These are phyloP conservation scores for Rosa persica DNA, from an alignment of 306 rosid genomes.

Conservation along the genomic window DNA sequence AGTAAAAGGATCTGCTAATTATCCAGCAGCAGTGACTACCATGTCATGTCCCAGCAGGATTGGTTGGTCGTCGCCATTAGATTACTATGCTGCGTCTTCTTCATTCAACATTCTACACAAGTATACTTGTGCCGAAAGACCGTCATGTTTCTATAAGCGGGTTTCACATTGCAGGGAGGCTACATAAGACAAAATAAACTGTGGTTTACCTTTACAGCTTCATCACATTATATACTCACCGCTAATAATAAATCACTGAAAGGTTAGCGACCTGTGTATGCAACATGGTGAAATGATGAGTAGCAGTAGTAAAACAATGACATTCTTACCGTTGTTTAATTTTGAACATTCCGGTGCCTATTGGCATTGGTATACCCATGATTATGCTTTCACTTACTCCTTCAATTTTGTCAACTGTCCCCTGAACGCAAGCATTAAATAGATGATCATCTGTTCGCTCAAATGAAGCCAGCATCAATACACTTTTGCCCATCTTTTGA, in stretches of 20 bases:
- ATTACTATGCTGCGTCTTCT: neutral
- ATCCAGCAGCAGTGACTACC: neutral
- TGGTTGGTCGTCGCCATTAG: neutral
- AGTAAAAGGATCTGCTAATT: neutral
- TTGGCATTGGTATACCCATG: slow-evolving; percentile 85
- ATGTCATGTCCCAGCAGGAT: neutral
- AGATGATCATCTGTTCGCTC: slow-evolving; percentile 84
- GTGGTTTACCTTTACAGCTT: neutral
- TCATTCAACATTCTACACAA: neutral
- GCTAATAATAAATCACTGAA: neutral
- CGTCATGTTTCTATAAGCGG: neutral
- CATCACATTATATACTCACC: neutral
- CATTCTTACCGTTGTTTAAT: slow-evolving; percentile 72
- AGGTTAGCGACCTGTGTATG: neutral
- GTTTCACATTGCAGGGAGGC: neutral
- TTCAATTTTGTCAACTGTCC: slow-evolving; percentile 72
- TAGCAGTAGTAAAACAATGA: neutral
- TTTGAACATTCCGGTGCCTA: slow-evolving; percentile 89
- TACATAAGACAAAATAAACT: neutral
- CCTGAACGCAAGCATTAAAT: slow-evolving; percentile 66
- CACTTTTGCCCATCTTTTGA: slow-evolving; percentile 87
- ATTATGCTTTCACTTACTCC: slow-evolving; percentile 89
- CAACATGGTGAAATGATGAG: neutral
- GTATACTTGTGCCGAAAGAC: neutral
- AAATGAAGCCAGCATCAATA: slow-evolving; percentile 88